These are phyloP conservation scores for Mucor indicus DNA, from an alignment of 371 early-diverging fungal genomes.

Conservation along the genomic window DNA sequence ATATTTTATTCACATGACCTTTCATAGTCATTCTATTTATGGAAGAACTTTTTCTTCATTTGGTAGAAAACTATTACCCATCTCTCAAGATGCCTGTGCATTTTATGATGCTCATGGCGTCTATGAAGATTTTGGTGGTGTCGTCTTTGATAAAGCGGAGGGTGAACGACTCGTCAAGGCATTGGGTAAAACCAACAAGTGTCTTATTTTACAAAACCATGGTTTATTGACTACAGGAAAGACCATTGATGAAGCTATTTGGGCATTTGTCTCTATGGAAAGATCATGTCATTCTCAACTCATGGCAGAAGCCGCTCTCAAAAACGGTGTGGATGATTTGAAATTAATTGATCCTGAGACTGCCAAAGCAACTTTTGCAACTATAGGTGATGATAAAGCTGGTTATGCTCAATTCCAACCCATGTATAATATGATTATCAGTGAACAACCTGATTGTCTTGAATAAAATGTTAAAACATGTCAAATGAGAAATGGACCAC, in stretches of 20 bases:
- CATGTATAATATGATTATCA: conserved; percentile 51
- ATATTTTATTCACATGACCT: not conserved
- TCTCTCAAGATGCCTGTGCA: conserved; percentile 61
- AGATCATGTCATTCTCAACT: conserved; percentile 56
- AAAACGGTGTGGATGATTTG: conserved; percentile 37
- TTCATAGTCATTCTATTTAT: conserved; percentile 52
- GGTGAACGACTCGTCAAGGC: conserved; percentile 45
- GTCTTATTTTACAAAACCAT: conserved; percentile 58
- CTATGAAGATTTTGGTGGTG: conserved; percentile 51
- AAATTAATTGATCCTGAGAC: conserved; percentile 37
- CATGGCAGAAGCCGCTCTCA: conserved; percentile 48
- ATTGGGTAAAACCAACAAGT: conserved; percentile 46
- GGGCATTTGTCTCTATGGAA: conserved; percentile 58
- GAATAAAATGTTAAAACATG: conserved; percentile 19
- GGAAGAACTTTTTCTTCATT: conserved; percentile 57
- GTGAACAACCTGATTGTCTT: conserved; percentile 57
- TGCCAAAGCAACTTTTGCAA: conserved; percentile 31
- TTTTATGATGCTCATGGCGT: conserved; percentile 50
- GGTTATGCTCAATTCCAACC: conserved; percentile 59
- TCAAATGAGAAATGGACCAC: no score
- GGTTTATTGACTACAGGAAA: conserved; percentile 56
- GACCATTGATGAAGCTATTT: conserved; percentile 56
- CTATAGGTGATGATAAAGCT: conserved; percentile 37
- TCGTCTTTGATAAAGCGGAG: conserved; percentile 54
- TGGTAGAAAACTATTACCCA: conserved; percentile 44